Evolutionary conservation across 306 rosid genomes (phyloP), one percentile per base, ranked within the genome.

Genomic region (Rosa persica): DNA sequence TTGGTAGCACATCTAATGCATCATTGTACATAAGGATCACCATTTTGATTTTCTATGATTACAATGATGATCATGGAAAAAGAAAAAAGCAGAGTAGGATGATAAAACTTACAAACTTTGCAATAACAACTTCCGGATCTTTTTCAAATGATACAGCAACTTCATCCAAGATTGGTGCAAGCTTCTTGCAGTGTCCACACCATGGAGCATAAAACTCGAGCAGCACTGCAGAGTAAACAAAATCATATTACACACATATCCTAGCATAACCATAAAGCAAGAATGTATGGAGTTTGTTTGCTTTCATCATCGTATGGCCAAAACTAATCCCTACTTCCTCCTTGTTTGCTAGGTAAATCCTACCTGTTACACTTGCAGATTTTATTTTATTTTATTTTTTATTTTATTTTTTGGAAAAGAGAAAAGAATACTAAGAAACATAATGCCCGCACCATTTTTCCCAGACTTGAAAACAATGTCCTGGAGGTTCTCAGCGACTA

Each of bases 201-300:
- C 98, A 91, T 12, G 99, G 99, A 75, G 99, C 95, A 83, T 96
- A 96, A 66, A 96, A 93, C 84, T 93, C 99, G 0, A 96, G 64
- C 74, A 96, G 82, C 80, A 96, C 98, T 96, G 97, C 78, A 84
- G 8, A 42, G 70, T 58, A 46, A 76, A 73, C n/a, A 40, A 58
- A 70, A 30, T 62, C 51, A 73, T n/a, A 43, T 68, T 61, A 73
- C 36, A 61, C 65, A 22, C 70, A 39, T 57, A 52, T 81, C 54
- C 65, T 3, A 76, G 61, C 20, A 49, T 67, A 39, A 58, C 25
- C 49, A 71, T 5, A 13, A 52, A 67, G 36, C 8, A 57, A 62
- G n/a, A 27, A 54, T 13, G 68, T 43, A 40, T 11, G 0, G n/a
- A 40, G 47, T 20, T 67, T 40, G 44, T 40, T 67, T 40, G 72